Evolutionary conservation across 2,329 filamentous ascomycete genomes (phyloP), one percentile per base, ranked within the genome.

Genomic region (Emergomyces orientalis): DNA sequence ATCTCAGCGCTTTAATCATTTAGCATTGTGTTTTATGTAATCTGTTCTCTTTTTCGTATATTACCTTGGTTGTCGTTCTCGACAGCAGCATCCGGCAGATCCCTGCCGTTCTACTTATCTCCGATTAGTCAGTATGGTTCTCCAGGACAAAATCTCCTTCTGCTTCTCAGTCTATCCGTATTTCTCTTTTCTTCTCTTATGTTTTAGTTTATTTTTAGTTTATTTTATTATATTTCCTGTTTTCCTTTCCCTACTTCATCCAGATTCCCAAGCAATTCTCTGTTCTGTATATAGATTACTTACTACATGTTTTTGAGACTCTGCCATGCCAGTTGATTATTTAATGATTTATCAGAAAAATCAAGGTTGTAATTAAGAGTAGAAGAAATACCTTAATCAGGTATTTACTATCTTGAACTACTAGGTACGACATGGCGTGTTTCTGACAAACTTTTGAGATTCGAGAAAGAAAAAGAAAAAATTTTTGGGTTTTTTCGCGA

Each of bases 211-310:
- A 6, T 0, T 32, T 59, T 45, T 47, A 4, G n/a, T 47, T 47
- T 14, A 19, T 22, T 41, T 41, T 39, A 14, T 17, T 22, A 11
- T 9, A 34, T 14, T 32, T 59, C 2, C n/a, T 19, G 27, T n/a
- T 17, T 25, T 37, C 17, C 13, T 22, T 8, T 37, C 9, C 1
- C 14, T 47, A 19, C 7, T n/a, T 39, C 39, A 17, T 22, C 27
- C 39, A 45, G 37, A 59, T 59, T 45, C 37, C 39, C 37, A 30
- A n/a, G 11, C 22, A 45, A 45, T 30, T 58, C 39, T 30, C 37
- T 39, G n/a, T 32, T 4, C 39, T 59, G 56, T 59, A 59, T 59
- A 59, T 59, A 59, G 37, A 59, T 59, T 30, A 47, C 25, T 39
- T 17, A 13, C 39, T 59, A 56, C 17, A 32, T 45, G 17, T 32